A percentile compares a stretch with the other conserved stretches of the same genome.
phyloP scores from a whole-genome alignment of 1,284 basidiomycete genomes.

The Cutaneotrichosporon cutaneum region DNA sequence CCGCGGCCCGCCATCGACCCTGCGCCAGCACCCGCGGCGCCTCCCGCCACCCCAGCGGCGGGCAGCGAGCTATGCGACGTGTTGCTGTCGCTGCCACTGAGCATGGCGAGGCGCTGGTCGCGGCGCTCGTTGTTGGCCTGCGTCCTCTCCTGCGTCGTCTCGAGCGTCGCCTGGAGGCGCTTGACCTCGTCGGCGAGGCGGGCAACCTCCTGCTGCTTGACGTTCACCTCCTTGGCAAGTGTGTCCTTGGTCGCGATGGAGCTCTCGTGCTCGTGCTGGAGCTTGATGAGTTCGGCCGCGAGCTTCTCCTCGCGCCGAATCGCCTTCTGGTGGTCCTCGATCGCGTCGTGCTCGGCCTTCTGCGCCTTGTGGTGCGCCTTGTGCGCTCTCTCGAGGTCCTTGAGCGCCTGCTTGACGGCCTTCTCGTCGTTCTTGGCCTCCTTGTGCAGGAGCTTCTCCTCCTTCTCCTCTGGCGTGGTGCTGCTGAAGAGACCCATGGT shows the following conservation, averaged over 20 bases:
- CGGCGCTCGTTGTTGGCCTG: not conserved
- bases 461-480: constrained; percentile 41
- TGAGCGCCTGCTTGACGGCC: constrained; percentile 36
- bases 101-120: constrained; percentile 24
- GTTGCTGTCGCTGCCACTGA: constrained; percentile 11
- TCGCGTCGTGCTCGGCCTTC: constrained; percentile 38
- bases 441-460: constrained; percentile 44
- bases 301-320: constrained; percentile 40
- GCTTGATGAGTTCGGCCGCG: constrained; percentile 35
- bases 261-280: constrained; percentile 36
- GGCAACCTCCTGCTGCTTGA: constrained; percentile 28
- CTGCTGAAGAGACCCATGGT: constrained; percentile 48
- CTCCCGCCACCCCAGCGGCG: too few relatives aligned
- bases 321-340: constrained; percentile 41
- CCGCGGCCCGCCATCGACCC: not conserved
- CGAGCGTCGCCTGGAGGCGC: constrained; percentile 33
- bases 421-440: constrained; percentile 31
- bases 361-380: constrained; percentile 42
- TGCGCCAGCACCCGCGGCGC: not conserved
- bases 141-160: constrained; percentile 31
- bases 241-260: constrained; percentile 31
- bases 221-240: constrained; percentile 29
- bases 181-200: constrained; percentile 29
- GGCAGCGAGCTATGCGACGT: not conserved
- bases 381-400: constrained; percentile 42